Conservation (phyloP, 106 monocot genomes). For the Acorus gramineus region DNA sequence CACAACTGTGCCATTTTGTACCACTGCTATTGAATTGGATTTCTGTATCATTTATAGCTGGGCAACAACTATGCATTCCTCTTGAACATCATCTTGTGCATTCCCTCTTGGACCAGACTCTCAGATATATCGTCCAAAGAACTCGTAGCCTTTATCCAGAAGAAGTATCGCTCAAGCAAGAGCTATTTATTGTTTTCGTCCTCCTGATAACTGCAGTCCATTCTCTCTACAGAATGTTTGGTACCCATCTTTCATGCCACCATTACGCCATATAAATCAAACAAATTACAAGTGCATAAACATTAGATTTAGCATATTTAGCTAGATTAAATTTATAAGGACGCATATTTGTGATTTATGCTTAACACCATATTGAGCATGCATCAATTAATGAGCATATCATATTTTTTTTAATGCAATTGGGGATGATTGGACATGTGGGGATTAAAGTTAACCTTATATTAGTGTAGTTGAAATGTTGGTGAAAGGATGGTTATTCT, state of each 20-base stretch:
- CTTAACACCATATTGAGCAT: too few species aligned
- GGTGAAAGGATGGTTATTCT: too few species aligned
- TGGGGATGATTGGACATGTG: too few species aligned
- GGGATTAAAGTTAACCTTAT: too few species aligned
- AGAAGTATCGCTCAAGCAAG: conserved; percentile 27
- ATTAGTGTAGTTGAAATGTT: too few species aligned
- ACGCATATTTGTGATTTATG: too few species aligned
- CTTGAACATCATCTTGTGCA: conserved; percentile 23
- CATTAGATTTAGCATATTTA: too few species aligned
- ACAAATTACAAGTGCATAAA: too few species aligned
- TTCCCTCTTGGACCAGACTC: conserved; percentile 22
- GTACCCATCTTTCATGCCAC: conserved; percentile 22
- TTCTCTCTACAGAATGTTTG: conserved; percentile 20
- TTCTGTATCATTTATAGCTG: conserved; percentile 22
- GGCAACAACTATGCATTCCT: conserved; percentile 30
- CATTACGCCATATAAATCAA: background rate
- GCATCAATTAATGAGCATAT: too few species aligned
- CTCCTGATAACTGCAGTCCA: conserved; percentile 29
- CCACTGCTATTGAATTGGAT: conserved; percentile 18
- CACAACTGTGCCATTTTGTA: conserved; percentile 13
- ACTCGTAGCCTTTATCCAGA: conserved; percentile 36
- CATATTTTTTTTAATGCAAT: too few species aligned
- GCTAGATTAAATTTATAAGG: too few species aligned
- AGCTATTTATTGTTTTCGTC: conserved; percentile 33
- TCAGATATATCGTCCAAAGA: conserved; percentile 26